Base-by-base conservation (phyloP, 371 early-diverging fungal species). In the Rhizopus stolonifer region DNA sequence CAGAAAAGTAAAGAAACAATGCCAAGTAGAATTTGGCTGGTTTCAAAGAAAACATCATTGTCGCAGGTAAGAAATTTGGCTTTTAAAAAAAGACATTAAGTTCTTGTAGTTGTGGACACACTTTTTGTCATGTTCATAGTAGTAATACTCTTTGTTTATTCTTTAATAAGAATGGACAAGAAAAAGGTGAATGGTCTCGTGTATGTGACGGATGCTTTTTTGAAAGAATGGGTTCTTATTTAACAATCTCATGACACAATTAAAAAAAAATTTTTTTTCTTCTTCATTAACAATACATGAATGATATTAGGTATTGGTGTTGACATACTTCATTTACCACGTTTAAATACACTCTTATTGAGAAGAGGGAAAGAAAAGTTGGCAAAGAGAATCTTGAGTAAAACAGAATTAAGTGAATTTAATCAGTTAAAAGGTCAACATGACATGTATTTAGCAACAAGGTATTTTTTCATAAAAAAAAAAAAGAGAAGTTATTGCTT, bases 251-350 rank as follows among this genome's bases (percentile, higher is more conserved):
- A 25, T 54, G 17, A 60, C 33, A 26, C 42, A 43, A 33, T 33
- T 25, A n/a, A 13, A 34, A 32, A n/a, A n/a, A 49, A 7, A 22
- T 34, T 43, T 31, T 45, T 38, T 34, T 46, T 32, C 29, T 15
- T 26, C n/a, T 47, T n/a, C 46, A 24, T 19, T 18, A 17, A 39
- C 5, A 19, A 21, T 21, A 21, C 4, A 21, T 33, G 40, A 46
- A 79, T 76, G 68, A 77, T 84, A 13, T 42, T 84, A 13, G 84
- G 84, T 0, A 74, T 84, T 43, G 84, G 84, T 10, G 68, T 82
- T 38, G 84, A 84, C 56, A 76, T 84, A 56, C 54, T 81, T 4
- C 77, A 80, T 54, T 49, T 84, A 15, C 75, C 77, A 15, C 61
- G 81, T 9, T 64, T 81, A 15, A 57, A 58, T 1, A 22, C 54